Conservation (phyloP, 805 yeast genomes). For the Lipomyces orientalis region DNA sequence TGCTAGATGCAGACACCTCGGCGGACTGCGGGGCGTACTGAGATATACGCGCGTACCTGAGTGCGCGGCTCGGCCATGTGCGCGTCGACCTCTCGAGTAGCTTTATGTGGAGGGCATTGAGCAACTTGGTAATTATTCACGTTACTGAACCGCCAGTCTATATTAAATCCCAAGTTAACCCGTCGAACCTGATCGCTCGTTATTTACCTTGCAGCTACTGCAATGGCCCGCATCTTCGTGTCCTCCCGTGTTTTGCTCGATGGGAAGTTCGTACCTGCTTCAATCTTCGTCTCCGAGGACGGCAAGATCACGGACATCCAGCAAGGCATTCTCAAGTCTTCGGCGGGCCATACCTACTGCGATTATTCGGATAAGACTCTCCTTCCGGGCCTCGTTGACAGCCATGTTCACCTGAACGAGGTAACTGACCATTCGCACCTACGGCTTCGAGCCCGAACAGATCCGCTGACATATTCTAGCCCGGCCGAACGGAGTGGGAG, state of each 20-base stretch:
- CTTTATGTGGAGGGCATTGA: not conserved
- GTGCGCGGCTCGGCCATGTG: constrained; percentile 1
- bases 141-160: not conserved
- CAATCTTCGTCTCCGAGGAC: constrained; percentile 45
- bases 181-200: not conserved
- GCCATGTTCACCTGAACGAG: constrained; percentile 93
- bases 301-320: constrained; percentile 66
- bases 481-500: constrained; percentile 99
- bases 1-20: not conserved
- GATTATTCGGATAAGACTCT: constrained; percentile 68
- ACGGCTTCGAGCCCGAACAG: not conserved
- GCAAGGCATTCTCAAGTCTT: constrained; percentile 32
- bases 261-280: constrained; percentile 41
- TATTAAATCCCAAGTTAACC: not conserved
- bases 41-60: constrained; percentile 5
- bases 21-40: constrained; percentile 1
- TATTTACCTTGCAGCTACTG: not conserved
- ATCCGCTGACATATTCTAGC: constrained; percentile 44
- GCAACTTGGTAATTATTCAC: not conserved
- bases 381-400: constrained; percentile 90
- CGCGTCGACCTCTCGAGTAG: not conserved
- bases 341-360: constrained; percentile 47
- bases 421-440: not conserved
- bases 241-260: constrained; percentile 40
- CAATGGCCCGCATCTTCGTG: constrained; percentile 30